Percentiles rank a stretch among this genome's conserved stretches.
phyloP scores from a whole-genome alignment of 208 protist species.

The Leishmania major region DNA sequence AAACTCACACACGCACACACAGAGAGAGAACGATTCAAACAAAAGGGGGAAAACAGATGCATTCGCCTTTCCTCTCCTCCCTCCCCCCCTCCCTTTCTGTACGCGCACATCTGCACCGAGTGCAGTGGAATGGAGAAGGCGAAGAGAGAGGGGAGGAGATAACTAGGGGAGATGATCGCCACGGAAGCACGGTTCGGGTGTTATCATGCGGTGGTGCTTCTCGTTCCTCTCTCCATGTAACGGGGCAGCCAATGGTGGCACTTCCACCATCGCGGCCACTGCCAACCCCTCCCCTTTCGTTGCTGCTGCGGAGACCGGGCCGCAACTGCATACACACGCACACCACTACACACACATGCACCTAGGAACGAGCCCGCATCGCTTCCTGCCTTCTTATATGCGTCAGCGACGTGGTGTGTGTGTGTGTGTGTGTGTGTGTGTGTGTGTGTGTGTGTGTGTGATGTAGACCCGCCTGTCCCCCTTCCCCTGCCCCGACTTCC shows the following conservation, averaged over 20 bases:
- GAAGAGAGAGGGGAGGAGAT: not conserved
- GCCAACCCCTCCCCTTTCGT: not conserved
- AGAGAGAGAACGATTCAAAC: not conserved
- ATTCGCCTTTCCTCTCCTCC: not conserved
- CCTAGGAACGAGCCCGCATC: not conserved
- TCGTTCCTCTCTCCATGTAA: not conserved
- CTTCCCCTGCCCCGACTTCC: not conserved
- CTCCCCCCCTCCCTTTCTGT: no score
- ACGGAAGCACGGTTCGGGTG: not conserved
- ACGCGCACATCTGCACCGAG: not conserved
- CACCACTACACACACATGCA: not conserved
- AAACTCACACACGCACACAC: not conserved
- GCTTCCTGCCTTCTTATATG: not conserved
- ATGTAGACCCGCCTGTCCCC: not conserved
- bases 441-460: not conserved
- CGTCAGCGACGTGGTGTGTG: not conserved
- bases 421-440: not conserved
- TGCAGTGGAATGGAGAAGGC: not conserved
- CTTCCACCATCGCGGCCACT: not conserved
- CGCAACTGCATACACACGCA: not conserved
- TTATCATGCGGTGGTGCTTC: not conserved
- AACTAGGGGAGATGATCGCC: not conserved
- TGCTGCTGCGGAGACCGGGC: not conserved
- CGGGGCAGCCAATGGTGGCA: not conserved
- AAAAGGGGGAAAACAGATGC: not conserved